Percentiles rank a stretch among this genome's conserved stretches.
These are phyloP conservation scores for Rehmannia glutinosa DNA, from an alignment of 257 asterid species.

Conservation along the genomic window DNA sequence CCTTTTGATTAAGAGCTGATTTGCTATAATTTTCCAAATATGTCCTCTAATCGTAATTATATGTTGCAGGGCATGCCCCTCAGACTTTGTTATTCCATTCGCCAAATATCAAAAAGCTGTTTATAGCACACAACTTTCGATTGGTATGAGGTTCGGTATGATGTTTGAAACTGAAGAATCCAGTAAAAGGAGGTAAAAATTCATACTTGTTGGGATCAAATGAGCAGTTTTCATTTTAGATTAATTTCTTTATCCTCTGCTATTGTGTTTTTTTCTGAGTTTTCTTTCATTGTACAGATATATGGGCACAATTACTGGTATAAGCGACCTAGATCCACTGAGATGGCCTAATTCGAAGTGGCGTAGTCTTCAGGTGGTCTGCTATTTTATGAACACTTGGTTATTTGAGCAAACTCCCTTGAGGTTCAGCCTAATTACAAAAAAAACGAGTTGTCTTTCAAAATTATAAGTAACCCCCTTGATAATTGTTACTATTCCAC, in stretches of 20 bases:
- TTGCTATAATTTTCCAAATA: no score
- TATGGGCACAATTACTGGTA: conserved; percentile 71
- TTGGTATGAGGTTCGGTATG: conserved; percentile 90
- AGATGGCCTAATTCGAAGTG: conserved; percentile 86
- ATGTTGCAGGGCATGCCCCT: conserved; percentile 67
- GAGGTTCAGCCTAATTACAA: no score
- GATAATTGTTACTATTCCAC: no score
- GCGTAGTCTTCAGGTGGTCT: conserved; percentile 75
- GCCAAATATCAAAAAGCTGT: conserved; percentile 59
- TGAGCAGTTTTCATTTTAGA: no score
- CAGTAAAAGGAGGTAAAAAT: conserved; percentile 62
- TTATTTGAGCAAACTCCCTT: neutral
- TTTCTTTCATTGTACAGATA: conserved; percentile 24
- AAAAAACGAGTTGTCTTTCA: no score
- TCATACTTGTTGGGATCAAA: no score
- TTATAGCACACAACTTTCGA: conserved; percentile 60
- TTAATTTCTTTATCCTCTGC: neutral
- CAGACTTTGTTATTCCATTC: conserved; percentile 77
- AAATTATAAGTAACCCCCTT: no score
- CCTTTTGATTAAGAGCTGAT: no score
- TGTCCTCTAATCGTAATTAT: neutral
- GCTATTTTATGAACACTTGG: neutral
- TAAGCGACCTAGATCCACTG: conserved; percentile 65
- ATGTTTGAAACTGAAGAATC: conserved; percentile 93
- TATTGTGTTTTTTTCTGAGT: neutral